A percentile compares a stretch with the other conserved stretches of the same genome.
Evolutionary conservation across 352 stramenopile genomes (phyloP).

Genomic region (Phytopythium chamaehyphon): DNA sequence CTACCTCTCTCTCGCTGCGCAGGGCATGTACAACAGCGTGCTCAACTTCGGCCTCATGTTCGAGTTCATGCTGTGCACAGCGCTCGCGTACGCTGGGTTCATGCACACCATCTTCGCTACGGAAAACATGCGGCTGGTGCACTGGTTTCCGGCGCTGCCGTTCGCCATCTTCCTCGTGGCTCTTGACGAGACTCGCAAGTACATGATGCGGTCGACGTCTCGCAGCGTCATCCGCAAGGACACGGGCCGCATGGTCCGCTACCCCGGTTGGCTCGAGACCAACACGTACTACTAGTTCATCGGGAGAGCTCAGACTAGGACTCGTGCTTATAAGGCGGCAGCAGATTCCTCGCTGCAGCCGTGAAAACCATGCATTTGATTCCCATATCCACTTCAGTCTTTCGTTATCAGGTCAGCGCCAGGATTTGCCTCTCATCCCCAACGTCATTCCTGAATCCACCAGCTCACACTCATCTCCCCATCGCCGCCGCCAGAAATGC

Average conservation of each 20-base stretch:
- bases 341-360: background rate
- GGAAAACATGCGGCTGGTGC: constrained; percentile 79
- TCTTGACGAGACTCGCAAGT: constrained; percentile 91
- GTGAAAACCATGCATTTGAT: too few relatives aligned
- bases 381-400: too few relatives aligned
- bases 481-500: constrained; percentile 8
- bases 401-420: too few relatives aligned
- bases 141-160: constrained; percentile 90
- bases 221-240: constrained; percentile 68
- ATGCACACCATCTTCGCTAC: constrained; percentile 84
- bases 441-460: too few relatives aligned
- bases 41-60: constrained; percentile 94
- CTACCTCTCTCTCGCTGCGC: constrained; percentile 85
- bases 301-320: background rate
- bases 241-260: constrained; percentile 75
- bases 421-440: too few relatives aligned
- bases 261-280: constrained; percentile 83
- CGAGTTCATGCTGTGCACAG: constrained; percentile 85
- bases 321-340: constrained; percentile 3
- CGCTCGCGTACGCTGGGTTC: constrained; percentile 83
- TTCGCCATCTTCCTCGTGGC: constrained; percentile 87
- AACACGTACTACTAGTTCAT: constrained; percentile 88
- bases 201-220: constrained; percentile 83
- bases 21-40: constrained; percentile 90
- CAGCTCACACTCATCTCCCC: constrained; percentile 1